Percentiles rank a stretch among this genome's conserved stretches.
Conservation (phyloP, 805 yeast genomes). For the Wickerhamiella sergipiensis region DNA sequence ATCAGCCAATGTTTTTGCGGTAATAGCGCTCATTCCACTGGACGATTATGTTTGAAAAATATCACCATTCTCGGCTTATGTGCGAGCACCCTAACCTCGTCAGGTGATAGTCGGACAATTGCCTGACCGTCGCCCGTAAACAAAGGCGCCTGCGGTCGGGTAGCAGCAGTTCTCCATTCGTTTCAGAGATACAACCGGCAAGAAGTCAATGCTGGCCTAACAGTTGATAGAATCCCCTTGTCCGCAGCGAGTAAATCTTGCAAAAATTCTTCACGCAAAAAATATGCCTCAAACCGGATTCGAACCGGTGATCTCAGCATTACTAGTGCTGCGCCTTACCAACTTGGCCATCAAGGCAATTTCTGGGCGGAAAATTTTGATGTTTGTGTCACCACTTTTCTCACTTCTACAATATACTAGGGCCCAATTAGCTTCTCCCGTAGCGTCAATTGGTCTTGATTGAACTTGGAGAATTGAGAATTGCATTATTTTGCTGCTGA, state of each 20-base stretch:
- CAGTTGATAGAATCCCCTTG: no score
- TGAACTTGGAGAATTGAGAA: no score
- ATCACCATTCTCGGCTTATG: background rate
- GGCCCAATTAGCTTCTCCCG: no score
- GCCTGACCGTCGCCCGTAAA: background rate
- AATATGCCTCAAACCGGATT: constrained; percentile 6
- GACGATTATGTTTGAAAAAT: background rate
- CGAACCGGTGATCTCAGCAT: constrained; percentile 9
- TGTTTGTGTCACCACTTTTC: no score
- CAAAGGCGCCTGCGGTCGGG: no score
- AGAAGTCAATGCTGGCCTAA: no score
- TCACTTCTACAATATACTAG: no score
- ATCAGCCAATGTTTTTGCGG: background rate
- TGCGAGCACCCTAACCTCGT: background rate
- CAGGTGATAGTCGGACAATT: background rate
- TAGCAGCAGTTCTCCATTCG: no score
- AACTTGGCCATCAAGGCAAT: constrained; percentile 7
- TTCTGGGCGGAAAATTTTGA: background rate
- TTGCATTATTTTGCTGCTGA: no score
- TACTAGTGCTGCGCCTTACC: constrained; percentile 10
- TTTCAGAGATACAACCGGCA: no score
- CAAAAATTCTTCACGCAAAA: background rate
- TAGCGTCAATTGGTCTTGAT: no score
- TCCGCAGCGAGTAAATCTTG: no score
- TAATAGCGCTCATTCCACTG: background rate